Evolutionary conservation across 208 protist species (phyloP), one percentile per base, ranked within the genome.

Genomic region (Jaenimonas drosophilae): DNA sequence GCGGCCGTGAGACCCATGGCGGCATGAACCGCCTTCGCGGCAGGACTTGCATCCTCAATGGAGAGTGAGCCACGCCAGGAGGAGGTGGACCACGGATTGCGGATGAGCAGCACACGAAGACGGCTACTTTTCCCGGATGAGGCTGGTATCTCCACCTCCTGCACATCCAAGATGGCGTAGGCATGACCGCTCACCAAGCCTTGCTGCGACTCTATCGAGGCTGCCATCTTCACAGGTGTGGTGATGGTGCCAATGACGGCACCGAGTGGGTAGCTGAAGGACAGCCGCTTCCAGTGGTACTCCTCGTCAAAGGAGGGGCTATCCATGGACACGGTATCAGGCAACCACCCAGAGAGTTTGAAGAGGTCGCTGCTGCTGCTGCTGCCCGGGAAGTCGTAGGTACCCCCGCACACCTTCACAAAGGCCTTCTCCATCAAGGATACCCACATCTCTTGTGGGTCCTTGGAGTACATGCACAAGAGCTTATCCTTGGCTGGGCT

Each of bases 351-450:
- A 37, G 64, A 83, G 16, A 95, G 64, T 49, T 83, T 86, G 69
- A 92, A 93, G 17, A 95, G 54, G 39, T 95, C 86, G n/a, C 60
- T 66, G 57, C 64, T 66, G 59, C 79, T 87, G 28, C 53, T 83
- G 51, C 81, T 90, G 24, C 86, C 86, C 1, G 76, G 73, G 54
- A 90, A 91, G 36, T 88, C 67, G 57, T 94, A 91, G 51, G 66
- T 85, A 38, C 79, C 81, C 3, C 82, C 82, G 49, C 74, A 84
- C 6, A 91, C 76, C 57, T 91, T 94, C 26, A 91, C 72, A 50
- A 79, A 86, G 12, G 81, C 69, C 57, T 94, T 94, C 50, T 95
- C 88, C 70, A 91, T 83, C 42, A 95, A 66, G 9, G 78, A 82
- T 14, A 89, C 82, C 88, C 72, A 81, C 9, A 81, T 33, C 40